Evolutionary conservation across 1,284 basidiomycete genomes (phyloP).

Genomic region (Agroathelia rolfsii): DNA sequence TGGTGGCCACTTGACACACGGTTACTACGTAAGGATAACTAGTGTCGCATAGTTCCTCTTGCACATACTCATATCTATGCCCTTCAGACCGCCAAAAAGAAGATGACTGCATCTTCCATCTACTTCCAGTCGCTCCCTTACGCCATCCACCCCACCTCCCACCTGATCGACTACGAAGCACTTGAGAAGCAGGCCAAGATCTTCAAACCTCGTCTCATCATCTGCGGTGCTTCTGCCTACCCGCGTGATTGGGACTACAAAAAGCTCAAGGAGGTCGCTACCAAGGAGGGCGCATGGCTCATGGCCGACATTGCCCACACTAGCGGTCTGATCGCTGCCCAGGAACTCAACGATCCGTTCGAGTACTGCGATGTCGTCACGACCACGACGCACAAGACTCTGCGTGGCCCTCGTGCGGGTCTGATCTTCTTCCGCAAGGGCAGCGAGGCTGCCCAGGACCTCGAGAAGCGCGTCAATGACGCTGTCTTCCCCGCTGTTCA

Average conservation of each 20-base stretch:
- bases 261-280: constrained; percentile 73
- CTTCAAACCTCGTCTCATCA: constrained; percentile 94
- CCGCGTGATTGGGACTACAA: constrained; percentile 97
- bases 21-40: constrained; percentile 73
- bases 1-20: constrained; percentile 97
- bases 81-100: constrained; percentile 91
- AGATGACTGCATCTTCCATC: constrained; percentile 99
- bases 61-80: constrained; percentile 24
- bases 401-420: constrained; percentile 96
- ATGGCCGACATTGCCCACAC: constrained; percentile 98
- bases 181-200: constrained; percentile 86
- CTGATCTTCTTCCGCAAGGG: constrained; percentile 99
- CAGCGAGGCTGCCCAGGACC: constrained; percentile 65
- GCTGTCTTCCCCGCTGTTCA: constrained; percentile 99
- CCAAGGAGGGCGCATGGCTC: constrained; percentile 85
- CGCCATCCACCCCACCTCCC: constrained; percentile 74
- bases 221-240: constrained; percentile 98
- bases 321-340: constrained; percentile 89
- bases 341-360: constrained; percentile 90
- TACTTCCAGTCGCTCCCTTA: constrained; percentile 99
- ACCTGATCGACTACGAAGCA: constrained; percentile 85
- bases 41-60: constrained; percentile 13
- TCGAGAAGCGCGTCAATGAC: constrained; percentile 95
- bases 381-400: constrained; percentile 98
- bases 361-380: constrained; percentile 96